Evolutionary conservation across 148 eudicot genomes (phyloP).

Genomic region (Diospyros kaki): DNA sequence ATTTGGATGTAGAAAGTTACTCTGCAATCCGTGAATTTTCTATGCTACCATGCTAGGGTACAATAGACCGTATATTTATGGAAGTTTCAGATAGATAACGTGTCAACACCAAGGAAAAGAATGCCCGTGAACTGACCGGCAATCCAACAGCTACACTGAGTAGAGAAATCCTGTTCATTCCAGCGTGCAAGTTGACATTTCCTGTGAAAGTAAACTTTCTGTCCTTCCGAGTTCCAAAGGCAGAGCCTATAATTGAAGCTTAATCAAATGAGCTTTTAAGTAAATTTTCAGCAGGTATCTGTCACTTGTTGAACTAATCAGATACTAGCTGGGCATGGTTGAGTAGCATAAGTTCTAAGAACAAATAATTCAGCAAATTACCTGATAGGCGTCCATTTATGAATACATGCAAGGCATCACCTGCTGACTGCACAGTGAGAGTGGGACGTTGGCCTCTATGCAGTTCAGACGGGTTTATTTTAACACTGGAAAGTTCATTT

Average conservation of each 20-base stretch:
- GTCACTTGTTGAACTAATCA: background rate
- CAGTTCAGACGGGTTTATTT: conserved; percentile 57
- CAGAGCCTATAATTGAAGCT: conserved; percentile 51
- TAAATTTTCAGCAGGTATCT: background rate
- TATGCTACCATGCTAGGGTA: background rate
- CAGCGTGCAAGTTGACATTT: conserved; percentile 56
- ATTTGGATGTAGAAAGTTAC: background rate
- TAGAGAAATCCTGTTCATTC: conserved; percentile 68
- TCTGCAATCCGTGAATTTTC: background rate
- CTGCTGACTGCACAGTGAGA: conserved; percentile 64
- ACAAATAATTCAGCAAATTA: conserved; percentile 10
- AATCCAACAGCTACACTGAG: conserved; percentile 87
- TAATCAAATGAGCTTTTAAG: background rate
- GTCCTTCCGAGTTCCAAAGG: conserved; percentile 51
- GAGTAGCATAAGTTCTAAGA: background rate
- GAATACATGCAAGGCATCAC: conserved; percentile 82
- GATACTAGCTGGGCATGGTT: background rate
- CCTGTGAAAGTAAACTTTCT: conserved; percentile 47
- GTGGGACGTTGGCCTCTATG: conserved; percentile 46
- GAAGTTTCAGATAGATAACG: background rate
- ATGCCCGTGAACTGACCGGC: conserved; percentile 41
- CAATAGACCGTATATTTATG: background rate
- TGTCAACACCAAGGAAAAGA: background rate
- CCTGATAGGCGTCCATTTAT: conserved; percentile 66
- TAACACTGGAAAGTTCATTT: conserved; percentile 45